A percentile compares a stretch with the other conserved stretches of the same genome.
These are phyloP conservation scores for Lentinula edodes DNA, from an alignment of 768 basidiomycete species.

Conservation along the genomic window DNA sequence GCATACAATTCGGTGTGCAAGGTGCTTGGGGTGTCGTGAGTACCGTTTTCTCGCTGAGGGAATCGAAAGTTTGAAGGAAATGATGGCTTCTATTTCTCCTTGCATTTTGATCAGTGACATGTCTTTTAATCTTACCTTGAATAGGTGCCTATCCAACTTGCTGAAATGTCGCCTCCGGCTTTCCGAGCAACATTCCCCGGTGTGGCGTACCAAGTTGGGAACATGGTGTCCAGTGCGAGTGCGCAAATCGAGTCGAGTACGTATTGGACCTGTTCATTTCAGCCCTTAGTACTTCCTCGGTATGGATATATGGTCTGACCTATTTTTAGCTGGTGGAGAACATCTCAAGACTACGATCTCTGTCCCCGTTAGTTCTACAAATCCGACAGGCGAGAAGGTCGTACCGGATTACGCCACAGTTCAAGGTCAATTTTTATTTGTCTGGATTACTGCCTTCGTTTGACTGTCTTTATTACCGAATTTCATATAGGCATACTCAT, in stretches of 20 bases:
- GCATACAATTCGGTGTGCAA: slow-evolving; percentile 82
- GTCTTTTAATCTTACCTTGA: slow-evolving; percentile 25
- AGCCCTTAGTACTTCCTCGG: not conserved
- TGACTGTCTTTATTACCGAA: not conserved
- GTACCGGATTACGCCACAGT: slow-evolving; percentile 73
- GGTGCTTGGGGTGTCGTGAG: slow-evolving; percentile 86
- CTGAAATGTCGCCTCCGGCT: slow-evolving; percentile 82
- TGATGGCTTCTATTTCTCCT: no score
- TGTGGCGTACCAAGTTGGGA: slow-evolving; percentile 80
- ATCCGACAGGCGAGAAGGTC: slow-evolving; percentile 15
- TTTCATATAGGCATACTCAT: slow-evolving; percentile 53
- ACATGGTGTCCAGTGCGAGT: slow-evolving; percentile 69
- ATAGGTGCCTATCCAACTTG: slow-evolving; percentile 68
- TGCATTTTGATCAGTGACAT: no score
- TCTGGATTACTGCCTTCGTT: not conserved
- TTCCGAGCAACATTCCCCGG: slow-evolving; percentile 89
- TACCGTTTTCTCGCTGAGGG: slow-evolving; percentile 17
- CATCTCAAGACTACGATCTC: slow-evolving; percentile 46
- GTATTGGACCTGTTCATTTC: not conserved
- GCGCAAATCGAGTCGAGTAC: slow-evolving; percentile 69
- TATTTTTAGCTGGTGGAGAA: slow-evolving; percentile 42
- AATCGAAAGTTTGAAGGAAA: no score
- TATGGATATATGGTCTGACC: not conserved
- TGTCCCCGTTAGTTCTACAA: slow-evolving; percentile 20
- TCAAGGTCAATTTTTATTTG: slow-evolving; percentile 39